A percentile compares a stretch with the other conserved stretches of the same genome.
phyloP scores from a whole-genome alignment of 345 rosid species.

The Brassica carinata region DNA sequence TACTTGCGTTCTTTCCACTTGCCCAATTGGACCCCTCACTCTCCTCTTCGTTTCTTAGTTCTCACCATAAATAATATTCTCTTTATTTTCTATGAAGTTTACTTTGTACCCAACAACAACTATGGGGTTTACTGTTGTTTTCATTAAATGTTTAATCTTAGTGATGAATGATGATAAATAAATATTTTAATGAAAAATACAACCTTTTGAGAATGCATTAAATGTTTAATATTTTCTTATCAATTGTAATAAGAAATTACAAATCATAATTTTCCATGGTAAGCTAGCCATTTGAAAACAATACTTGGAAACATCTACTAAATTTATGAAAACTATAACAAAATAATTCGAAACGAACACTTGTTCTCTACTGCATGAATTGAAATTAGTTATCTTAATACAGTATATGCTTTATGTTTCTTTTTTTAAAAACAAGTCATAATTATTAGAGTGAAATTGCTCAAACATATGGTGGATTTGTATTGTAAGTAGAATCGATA shows the following conservation, averaged over 20 bases:
- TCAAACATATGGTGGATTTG: background rate
- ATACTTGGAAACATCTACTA: background rate
- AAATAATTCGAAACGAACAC: background rate
- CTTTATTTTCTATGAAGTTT: background rate
- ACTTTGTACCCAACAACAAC: background rate
- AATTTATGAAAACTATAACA: background rate
- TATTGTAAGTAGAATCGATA: no score
- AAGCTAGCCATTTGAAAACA: background rate
- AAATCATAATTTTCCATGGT: background rate
- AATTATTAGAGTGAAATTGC: background rate
- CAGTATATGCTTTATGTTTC: background rate
- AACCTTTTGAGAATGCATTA: background rate
- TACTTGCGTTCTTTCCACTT: constrained; percentile 26
- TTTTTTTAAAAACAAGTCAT: background rate
- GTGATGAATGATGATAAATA: background rate
- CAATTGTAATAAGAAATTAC: background rate
- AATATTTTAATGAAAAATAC: background rate
- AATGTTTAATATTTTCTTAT: background rate
- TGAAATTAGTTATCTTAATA: background rate
- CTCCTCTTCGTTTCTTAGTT: no score
- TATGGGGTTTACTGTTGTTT: background rate
- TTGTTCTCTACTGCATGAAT: background rate
- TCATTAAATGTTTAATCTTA: no score
- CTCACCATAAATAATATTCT: background rate
- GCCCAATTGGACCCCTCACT: constrained; percentile 33